Evolutionary conservation across 129 eudicot species (phyloP), one percentile per base, ranked within the genome.

Genomic region (Pulicaria dysenterica): DNA sequence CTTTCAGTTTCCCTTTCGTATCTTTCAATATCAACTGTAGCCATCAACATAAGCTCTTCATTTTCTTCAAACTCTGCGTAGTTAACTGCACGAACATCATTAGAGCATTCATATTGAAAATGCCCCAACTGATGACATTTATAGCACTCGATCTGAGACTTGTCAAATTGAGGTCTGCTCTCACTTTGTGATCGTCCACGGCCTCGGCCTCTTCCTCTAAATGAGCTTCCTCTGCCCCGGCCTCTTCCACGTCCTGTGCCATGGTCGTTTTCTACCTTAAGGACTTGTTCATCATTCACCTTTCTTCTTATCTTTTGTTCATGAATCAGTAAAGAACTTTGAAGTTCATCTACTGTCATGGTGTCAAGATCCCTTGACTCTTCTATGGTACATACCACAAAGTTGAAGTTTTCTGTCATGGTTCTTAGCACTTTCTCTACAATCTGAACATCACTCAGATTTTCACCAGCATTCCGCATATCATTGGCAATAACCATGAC

Each of bases 191-290:
- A 17, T 49, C 47, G 48, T 31, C 46, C 73, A 19, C 59, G 58
- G 0, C 73, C 47, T 8, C 47, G 8, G 4, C 73, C 60, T 67
- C 73, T 67, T n/a, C 73, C 73, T 67, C 73, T 67, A 7, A 0
- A 0, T 5, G n/a, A 0, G 4, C 7, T 24, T 7, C 7, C 13
- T 48, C 45, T 48, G 31, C 73, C 60, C 15, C 9, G 8, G 0
- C 73, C 59, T 67, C 73, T 34, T 13, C 73, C 59, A 7, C 34
- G 44, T n/a, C 58, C 46, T 2, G n/a, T 4, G 11, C 15, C 34
- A 3, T 36, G 7, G 7, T 47, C 68, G 7, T 15, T 1, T 15
- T 63, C 68, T 3, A 41, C 13, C 49, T 63, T 63, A 2, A 41
- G 3, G 6, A 63, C 68, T 15, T 41, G 68, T 37, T 60, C 67